Conservation (phyloP, 805 yeast genomes). For the Saturnispora dispora region DNA sequence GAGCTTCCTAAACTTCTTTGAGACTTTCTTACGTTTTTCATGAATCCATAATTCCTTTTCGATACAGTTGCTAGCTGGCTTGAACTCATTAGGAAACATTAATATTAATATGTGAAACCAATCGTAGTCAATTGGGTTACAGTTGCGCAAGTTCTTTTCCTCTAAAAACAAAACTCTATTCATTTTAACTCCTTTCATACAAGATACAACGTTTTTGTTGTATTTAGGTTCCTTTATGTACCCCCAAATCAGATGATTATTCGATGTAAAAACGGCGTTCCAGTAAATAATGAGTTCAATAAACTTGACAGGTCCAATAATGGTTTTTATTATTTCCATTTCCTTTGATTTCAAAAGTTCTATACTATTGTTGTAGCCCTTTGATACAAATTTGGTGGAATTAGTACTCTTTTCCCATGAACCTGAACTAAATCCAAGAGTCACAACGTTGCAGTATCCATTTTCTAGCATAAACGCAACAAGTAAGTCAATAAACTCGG, state of each 20-base stretch:
- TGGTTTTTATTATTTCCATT: constrained; percentile 36
- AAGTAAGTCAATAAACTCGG: constrained; percentile 35
- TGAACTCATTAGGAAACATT: constrained; percentile 6
- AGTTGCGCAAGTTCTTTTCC: constrained; percentile 7
- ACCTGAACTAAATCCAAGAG: constrained; percentile 32
- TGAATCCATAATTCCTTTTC: neutral
- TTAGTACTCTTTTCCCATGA: constrained; percentile 21
- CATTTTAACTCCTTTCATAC: constrained; percentile 9
- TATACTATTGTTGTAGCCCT: constrained; percentile 29
- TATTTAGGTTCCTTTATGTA: constrained; percentile 6
- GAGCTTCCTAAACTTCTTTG: constrained; percentile 19
- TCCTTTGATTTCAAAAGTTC: constrained; percentile 32
- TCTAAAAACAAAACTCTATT: constrained; percentile 23
- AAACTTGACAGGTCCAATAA: constrained; percentile 35
- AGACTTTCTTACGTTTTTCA: constrained; percentile 10
- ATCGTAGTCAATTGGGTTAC: constrained; percentile 19
- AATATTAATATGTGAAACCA: constrained; percentile 10
- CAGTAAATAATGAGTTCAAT: constrained; percentile 30
- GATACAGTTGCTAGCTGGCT: neutral
- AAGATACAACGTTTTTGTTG: neutral
- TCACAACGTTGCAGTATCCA: constrained; percentile 30
- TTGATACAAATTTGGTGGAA: constrained; percentile 12
- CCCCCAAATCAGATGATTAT: constrained; percentile 20
- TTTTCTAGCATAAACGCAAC: constrained; percentile 25
- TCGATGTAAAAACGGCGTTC: constrained; percentile 23